These are phyloP conservation scores for Lecanicillium sp. DNA, from an alignment of 2,329 filamentous ascomycete genomes.

Conservation along the genomic window DNA sequence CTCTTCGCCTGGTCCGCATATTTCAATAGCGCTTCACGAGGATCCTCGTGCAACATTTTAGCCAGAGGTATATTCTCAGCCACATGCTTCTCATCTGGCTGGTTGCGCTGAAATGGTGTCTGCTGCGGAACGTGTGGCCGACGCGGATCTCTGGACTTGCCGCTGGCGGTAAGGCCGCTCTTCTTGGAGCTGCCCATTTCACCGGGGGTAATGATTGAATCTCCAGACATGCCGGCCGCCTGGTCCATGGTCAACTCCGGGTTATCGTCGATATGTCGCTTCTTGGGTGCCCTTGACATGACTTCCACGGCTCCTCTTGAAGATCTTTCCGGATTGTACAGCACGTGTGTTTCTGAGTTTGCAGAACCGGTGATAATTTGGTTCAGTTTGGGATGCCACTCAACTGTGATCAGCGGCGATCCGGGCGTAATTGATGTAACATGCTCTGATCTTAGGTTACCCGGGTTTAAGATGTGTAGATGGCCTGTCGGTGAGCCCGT, in stretches of 20 bases:
- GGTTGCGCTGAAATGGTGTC: slow-evolving; percentile 84
- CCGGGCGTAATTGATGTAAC: slow-evolving; percentile 84
- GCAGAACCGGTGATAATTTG: slow-evolving; percentile 93
- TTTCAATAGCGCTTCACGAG: slow-evolving; percentile 84
- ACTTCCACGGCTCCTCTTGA: slow-evolving; percentile 74
- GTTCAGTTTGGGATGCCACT: slow-evolving; percentile 93
- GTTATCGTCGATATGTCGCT: slow-evolving; percentile 91
- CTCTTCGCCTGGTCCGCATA: slow-evolving; percentile 91
- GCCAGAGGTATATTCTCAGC: slow-evolving; percentile 82
- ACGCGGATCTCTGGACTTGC: slow-evolving; percentile 68
- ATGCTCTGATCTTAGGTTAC: slow-evolving; percentile 76
- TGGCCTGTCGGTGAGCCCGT: slow-evolving; percentile 82
- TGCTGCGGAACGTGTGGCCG: slow-evolving; percentile 75
- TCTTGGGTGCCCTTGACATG: slow-evolving; percentile 90
- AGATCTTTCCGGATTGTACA: slow-evolving; percentile 85
- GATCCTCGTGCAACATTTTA: slow-evolving; percentile 92
- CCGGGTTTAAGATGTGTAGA: slow-evolving; percentile 88
- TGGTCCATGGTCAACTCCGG: slow-evolving; percentile 79
- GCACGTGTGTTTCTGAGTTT: slow-evolving; percentile 79
- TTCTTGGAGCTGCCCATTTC: slow-evolving; percentile 42
- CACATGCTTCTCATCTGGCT: slow-evolving; percentile 85
- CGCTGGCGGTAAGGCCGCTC: slow-evolving; percentile 69
- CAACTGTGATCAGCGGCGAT: slow-evolving; percentile 71
- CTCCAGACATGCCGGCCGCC: slow-evolving; percentile 70
- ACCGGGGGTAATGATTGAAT: slow-evolving; percentile 67